Base-by-base conservation (phyloP, 164 flowering plant genomes). In the Hamamelis virginiana region DNA sequence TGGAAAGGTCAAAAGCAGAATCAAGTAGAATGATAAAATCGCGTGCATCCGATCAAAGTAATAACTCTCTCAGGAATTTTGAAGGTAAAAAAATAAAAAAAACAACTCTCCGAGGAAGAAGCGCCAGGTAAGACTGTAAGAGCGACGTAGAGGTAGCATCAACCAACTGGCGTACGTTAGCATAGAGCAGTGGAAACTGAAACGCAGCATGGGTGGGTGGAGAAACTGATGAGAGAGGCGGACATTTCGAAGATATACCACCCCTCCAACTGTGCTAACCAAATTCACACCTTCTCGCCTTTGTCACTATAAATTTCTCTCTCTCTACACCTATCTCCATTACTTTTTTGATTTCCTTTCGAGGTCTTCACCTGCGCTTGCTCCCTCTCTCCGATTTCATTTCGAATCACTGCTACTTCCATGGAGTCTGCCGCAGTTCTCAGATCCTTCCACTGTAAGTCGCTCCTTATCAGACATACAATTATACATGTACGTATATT, bases 381-480 rank as follows among this genome's bases (percentile, higher is more conserved):
- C 43, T 50, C 62, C 61, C 73, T 47, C 52, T 28, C 14, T 68
- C 60, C 12, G 41, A 33, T 33, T 2, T 33, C 41, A n/a, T 33
- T 33, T 2, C 4, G 41, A 33, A 6, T 2, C 41, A 2, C 41
- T 33, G 41, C 41, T 25, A 55, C 69, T 50, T 33, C 70, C 57
- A 84, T 88, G 90, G 92, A 83, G 76, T 80, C 86, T 62, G 87
- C 76, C 21, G 76, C 85, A 18, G 72, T 65, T 72, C 82, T 88
- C 69, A 84, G 80, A 69, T 81, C 89, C 38, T 77, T 80, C 28
- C 75, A 80, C 68, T 80, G 89, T 87, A 74, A 74, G 65, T 73
- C 58, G 6, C 59, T 69, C 68, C 23, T 25, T 33, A 6, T 33
- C 41, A 33, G 6, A 33, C 41, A 33, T 33, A 6, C 41, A n/a